Percentiles rank a stretch among this genome's conserved stretches.
phyloP scores from a whole-genome alignment of 192 early-diverging fungal genomes.

The Linnemannia hyalina region DNA sequence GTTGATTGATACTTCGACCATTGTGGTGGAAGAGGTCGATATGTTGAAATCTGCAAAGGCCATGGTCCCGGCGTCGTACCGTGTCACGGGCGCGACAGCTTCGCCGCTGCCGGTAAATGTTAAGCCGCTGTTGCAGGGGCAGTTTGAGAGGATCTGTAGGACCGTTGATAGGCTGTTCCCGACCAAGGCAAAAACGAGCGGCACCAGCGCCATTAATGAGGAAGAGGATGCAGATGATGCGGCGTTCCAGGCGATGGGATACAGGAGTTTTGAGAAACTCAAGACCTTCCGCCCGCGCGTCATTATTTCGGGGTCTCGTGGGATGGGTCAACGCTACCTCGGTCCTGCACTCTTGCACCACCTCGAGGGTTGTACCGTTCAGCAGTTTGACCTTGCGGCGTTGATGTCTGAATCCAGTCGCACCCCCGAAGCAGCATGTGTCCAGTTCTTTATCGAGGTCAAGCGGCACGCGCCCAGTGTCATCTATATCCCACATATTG shows the following conservation, averaged over 20 bases:
- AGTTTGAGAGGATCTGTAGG: slow-evolving; percentile 27
- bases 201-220: slow-evolving; percentile 4
- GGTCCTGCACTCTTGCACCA: slow-evolving; percentile 66
- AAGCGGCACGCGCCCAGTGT: slow-evolving; percentile 70
- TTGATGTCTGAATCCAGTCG: slow-evolving; percentile 60
- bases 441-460: slow-evolving; percentile 71
- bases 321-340: slow-evolving; percentile 72
- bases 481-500: slow-evolving; percentile 69
- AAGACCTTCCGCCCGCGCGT: slow-evolving; percentile 70
- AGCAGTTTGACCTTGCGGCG: slow-evolving; percentile 67
- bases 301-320: slow-evolving; percentile 67
- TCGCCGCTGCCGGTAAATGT: slow-evolving; percentile 59
- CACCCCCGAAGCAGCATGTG: slow-evolving; percentile 64
- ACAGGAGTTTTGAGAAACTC: slow-evolving; percentile 49
- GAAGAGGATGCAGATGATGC: slow-evolving; percentile 41
- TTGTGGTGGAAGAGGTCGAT: slow-evolving; percentile 70
- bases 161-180: slow-evolving; percentile 33
- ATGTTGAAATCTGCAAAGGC: slow-evolving; percentile 62
- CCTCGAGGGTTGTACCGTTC: slow-evolving; percentile 71
- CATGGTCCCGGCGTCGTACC: slow-evolving; percentile 62
- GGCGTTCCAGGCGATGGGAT: slow-evolving; percentile 49
- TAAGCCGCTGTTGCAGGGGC: slow-evolving; percentile 48
- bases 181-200: slow-evolving; percentile 1
- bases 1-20: slow-evolving; percentile 59
- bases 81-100: slow-evolving; percentile 57